These are phyloP conservation scores for Vitis hybrid DNA, from an alignment of 177 flowering plant genomes.

Conservation along the genomic window DNA sequence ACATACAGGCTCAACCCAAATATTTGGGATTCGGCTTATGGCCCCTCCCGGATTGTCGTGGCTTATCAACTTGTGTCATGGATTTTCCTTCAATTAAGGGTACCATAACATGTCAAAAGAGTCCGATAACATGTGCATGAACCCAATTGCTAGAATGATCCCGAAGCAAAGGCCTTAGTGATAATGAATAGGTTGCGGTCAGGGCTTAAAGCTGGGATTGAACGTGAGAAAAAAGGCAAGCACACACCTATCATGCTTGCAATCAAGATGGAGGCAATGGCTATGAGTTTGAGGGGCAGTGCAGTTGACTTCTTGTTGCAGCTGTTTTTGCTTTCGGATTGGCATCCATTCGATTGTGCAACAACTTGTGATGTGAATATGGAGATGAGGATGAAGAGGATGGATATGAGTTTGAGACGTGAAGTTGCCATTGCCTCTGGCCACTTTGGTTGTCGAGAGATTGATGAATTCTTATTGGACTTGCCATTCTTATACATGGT, in stretches of 20 bases:
- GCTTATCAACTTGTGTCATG: conserved; percentile 17
- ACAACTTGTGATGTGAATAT: conserved; percentile 15
- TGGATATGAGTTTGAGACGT: conserved; percentile 11
- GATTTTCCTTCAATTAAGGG: conserved; percentile 19
- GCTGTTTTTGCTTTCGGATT: neutral
- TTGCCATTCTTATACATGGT: no score
- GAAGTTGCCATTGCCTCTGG: neutral
- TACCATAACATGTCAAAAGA: conserved; percentile 26
- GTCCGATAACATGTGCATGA: conserved; percentile 31
- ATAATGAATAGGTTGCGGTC: neutral
- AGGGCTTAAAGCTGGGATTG: conserved; percentile 13
- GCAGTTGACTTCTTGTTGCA: conserved; percentile 37
- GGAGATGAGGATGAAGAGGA: conserved; percentile 21
- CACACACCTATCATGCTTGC: conserved; percentile 30
- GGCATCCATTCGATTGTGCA: conserved; percentile 18
- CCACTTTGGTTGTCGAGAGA: neutral
- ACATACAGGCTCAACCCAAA: no score
- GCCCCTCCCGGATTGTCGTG: no score
- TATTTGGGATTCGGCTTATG: no score
- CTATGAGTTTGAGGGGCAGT: conserved; percentile 36
- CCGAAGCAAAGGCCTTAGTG: neutral
- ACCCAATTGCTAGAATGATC: conserved; percentile 27
- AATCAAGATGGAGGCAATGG: conserved; percentile 23
- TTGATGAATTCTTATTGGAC: neutral
- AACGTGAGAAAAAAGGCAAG: conserved; percentile 16